Conservation (phyloP, 2,329 filamentous ascomycete genomes). For the Colletotrichum tofieldiae region DNA sequence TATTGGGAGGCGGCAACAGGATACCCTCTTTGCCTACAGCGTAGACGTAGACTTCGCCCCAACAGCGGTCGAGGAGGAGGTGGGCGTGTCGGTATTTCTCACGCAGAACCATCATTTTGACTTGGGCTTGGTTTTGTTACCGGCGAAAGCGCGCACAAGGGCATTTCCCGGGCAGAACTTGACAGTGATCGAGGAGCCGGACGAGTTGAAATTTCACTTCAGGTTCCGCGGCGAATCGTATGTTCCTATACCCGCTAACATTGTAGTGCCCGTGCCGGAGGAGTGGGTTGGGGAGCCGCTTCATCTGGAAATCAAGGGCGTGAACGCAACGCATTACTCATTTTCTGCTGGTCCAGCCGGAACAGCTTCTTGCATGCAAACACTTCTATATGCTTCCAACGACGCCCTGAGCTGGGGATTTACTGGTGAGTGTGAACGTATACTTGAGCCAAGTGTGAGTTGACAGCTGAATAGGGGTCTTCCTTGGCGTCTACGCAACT, state of each 20-base stretch:
- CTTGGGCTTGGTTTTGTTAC: conserved; percentile 54
- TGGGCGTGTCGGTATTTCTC: conserved; percentile 68
- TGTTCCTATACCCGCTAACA: conserved; percentile 54
- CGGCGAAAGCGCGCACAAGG: conserved; percentile 10
- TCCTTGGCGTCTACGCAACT: conserved; percentile 68
- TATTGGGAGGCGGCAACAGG: conserved; percentile 68
- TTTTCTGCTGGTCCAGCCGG: conserved; percentile 56
- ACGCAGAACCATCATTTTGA: conserved; percentile 69
- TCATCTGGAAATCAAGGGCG: conserved; percentile 59
- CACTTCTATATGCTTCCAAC: conserved; percentile 51
- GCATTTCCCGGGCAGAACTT: conserved; percentile 19
- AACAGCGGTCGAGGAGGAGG: conserved; percentile 59
- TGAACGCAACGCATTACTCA: conserved; percentile 63
- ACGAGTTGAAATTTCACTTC: conserved; percentile 56
- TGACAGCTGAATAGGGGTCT: conserved; percentile 54
- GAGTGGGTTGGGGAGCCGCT: conserved; percentile 55
- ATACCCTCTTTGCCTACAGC: conserved; percentile 68
- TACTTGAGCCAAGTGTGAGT: background rate
- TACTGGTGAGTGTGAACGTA: conserved; percentile 52
- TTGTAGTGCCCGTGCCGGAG: conserved; percentile 56
- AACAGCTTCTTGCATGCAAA: conserved; percentile 51
- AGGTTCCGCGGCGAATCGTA: conserved; percentile 62
- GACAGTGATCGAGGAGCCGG: conserved; percentile 7
- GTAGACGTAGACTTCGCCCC: conserved; percentile 63
- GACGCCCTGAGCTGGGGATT: conserved; percentile 41